These are phyloP conservation scores for Suillus subalutaceus DNA, from an alignment of 768 basidiomycete genomes.

Conservation along the genomic window DNA sequence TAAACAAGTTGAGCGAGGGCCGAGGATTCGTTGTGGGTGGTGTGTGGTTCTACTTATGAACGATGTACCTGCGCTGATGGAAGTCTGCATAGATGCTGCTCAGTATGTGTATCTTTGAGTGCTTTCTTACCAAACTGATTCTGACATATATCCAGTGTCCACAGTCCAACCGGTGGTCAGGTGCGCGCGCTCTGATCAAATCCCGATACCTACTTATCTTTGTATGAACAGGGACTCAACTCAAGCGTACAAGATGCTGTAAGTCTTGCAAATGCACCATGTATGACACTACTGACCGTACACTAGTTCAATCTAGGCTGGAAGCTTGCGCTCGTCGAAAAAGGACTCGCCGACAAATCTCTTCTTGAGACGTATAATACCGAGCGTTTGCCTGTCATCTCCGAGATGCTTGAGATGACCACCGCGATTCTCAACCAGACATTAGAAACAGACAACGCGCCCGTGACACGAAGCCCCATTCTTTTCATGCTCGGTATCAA, in stretches of 20 bases:
- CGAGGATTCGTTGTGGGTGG: neutral
- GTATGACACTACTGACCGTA: no score
- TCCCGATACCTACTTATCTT: neutral
- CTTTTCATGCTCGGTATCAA: slow-evolving; percentile 36
- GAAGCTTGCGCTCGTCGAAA: slow-evolving; percentile 31
- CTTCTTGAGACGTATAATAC: slow-evolving; percentile 29
- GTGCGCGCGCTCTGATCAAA: neutral
- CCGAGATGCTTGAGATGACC: slow-evolving; percentile 30
- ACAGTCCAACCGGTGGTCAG: slow-evolving; percentile 1
- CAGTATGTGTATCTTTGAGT: neutral
- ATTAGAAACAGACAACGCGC: slow-evolving; percentile 9
- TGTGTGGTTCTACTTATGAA: slow-evolving; percentile 1
- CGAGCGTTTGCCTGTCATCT: slow-evolving; percentile 32
- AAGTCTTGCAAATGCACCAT: slow-evolving; percentile 15
- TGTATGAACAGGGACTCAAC: slow-evolving; percentile 38
- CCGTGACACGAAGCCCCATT: slow-evolving; percentile 13
- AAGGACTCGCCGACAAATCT: slow-evolving; percentile 23
- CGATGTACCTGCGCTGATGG: neutral
- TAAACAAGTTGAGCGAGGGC: neutral
- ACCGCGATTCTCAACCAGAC: slow-evolving; percentile 17
- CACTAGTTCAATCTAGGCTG: slow-evolving; percentile 25
- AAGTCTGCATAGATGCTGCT: neutral
- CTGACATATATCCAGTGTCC: neutral
- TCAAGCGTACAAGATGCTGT: slow-evolving; percentile 44
- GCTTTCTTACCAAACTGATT: neutral